These are phyloP conservation scores for Pilaira anomala DNA, from an alignment of 192 early-diverging fungal species.

Conservation along the genomic window DNA sequence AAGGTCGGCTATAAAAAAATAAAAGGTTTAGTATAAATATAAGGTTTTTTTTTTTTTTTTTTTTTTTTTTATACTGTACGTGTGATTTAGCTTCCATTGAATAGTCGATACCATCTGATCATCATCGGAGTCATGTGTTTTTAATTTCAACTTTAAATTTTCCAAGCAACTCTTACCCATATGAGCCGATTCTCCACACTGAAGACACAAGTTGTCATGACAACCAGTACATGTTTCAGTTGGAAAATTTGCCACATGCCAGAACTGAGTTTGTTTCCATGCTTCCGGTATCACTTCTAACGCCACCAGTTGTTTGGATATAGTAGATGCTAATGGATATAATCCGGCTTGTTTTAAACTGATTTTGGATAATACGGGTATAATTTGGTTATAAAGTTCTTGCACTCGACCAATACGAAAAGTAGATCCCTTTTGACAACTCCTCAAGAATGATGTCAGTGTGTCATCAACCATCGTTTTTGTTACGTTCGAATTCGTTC, in stretches of 20 bases:
- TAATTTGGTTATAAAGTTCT: slow-evolving; percentile 23
- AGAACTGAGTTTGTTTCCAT: slow-evolving; percentile 59
- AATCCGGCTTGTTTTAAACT: slow-evolving; percentile 11
- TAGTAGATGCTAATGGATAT: slow-evolving; percentile 11
- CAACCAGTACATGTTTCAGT: slow-evolving; percentile 43
- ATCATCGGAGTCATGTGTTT: slow-evolving; percentile 6
- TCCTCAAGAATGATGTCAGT: background rate
- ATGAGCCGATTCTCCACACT: slow-evolving; percentile 49
- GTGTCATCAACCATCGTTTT: background rate
- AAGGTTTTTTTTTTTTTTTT: background rate
- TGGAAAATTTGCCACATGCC: slow-evolving; percentile 51
- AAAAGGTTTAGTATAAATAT: background rate
- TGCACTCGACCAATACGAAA: slow-evolving; percentile 23
- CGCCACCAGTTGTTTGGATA: slow-evolving; percentile 42
- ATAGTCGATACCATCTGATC: slow-evolving; percentile 20
- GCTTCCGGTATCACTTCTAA: slow-evolving; percentile 49
- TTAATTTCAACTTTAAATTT: slow-evolving; percentile 36
- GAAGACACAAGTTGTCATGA: slow-evolving; percentile 44
- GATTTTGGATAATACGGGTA: slow-evolving; percentile 12
- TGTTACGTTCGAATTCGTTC: background rate
- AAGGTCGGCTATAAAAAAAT: slow-evolving; percentile 42
- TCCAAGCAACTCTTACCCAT: slow-evolving; percentile 38
- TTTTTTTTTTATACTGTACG: slow-evolving; percentile 17
- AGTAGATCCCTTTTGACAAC: slow-evolving; percentile 9
- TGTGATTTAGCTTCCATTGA: slow-evolving; percentile 40